phyloP scores from a whole-genome alignment of 2,329 filamentous ascomycete genomes.

The Tolypocladium nubicola region DNA sequence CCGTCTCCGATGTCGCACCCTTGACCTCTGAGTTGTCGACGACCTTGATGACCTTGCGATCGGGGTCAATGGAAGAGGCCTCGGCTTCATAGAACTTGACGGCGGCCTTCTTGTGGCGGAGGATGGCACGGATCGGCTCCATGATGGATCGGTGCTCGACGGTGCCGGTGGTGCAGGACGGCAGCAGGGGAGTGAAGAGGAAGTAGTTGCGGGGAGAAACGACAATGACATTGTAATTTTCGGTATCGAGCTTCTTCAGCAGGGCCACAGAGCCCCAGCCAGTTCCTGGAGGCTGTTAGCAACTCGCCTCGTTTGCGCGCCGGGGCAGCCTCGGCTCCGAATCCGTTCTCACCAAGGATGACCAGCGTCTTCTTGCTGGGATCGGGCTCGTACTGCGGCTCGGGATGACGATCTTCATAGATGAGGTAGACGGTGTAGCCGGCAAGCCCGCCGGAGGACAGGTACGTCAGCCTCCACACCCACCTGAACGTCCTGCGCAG shows the following conservation, averaged over 20 bases:
- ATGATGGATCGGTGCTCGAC: conserved; percentile 99
- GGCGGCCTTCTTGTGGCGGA: conserved; percentile 84
- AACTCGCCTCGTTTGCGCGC: no score
- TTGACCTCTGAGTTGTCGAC: conserved; percentile 90
- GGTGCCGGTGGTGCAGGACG: conserved; percentile 92
- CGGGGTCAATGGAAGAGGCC: conserved; percentile 87
- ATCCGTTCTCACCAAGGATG: conserved; percentile 61
- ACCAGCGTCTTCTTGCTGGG: conserved; percentile 94
- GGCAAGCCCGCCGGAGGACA: conserved; percentile 59
- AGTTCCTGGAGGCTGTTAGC: conserved; percentile 51
- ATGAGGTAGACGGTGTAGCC: conserved; percentile 71
- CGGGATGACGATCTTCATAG: conserved; percentile 72
- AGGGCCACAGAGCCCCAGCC: conserved; percentile 94
- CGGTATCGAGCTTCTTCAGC: conserved; percentile 95
- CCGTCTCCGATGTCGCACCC: conserved; percentile 69
- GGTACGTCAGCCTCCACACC: conserved; percentile 73
- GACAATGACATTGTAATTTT: conserved; percentile 98
- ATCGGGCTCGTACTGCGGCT: conserved; percentile 68
- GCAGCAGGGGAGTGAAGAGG: conserved; percentile 94
- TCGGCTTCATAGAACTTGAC: conserved; percentile 98
- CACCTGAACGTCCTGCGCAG: conserved; percentile 63
- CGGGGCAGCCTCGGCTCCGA: not conserved
- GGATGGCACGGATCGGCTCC: conserved; percentile 94
- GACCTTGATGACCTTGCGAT: conserved; percentile 80
- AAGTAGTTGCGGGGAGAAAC: conserved; percentile 99